These are phyloP conservation scores for Arthrobotrys sinensis DNA, from an alignment of 2,329 filamentous ascomycete species.

Conservation along the genomic window DNA sequence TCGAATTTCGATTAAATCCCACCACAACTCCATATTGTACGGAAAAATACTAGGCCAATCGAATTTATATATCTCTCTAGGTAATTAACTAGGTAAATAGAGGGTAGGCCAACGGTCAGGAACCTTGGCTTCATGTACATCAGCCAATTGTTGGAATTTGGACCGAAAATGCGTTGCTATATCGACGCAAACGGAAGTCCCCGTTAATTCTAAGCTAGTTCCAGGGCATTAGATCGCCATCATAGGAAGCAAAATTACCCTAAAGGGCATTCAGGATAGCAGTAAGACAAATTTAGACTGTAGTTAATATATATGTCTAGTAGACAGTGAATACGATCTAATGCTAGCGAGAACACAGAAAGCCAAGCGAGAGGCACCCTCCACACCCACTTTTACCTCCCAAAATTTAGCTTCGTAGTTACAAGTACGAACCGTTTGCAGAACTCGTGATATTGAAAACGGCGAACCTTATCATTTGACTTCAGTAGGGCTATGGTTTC, in stretches of 20 bases:
- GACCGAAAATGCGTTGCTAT: neutral
- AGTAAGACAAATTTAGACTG: neutral
- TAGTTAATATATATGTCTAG: neutral
- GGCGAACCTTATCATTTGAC: slow-evolving; percentile 28
- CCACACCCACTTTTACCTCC: neutral
- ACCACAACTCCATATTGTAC: neutral
- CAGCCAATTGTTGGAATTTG: slow-evolving; percentile 14
- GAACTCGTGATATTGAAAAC: slow-evolving; percentile 34
- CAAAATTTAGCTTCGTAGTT: neutral
- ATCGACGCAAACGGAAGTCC: slow-evolving; percentile 33
- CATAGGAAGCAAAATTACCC: neutral
- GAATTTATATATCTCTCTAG: neutral
- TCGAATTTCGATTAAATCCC: neutral
- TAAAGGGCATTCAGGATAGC: neutral
- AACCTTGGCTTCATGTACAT: neutral
- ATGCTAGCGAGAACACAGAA: neutral
- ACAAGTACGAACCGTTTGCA: slow-evolving; percentile 45
- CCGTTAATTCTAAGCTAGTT: neutral
- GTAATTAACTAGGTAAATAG: neutral
- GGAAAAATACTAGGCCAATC: neutral
- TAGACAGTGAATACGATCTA: neutral
- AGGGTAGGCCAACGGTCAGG: neutral
- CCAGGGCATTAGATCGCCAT: neutral
- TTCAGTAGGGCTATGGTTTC: slow-evolving; percentile 16
- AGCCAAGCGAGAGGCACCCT: slow-evolving; percentile 30